Evolutionary conservation across 192 early-diverging fungal genomes (phyloP).

Genomic region (Obelidium mucronatum): DNA sequence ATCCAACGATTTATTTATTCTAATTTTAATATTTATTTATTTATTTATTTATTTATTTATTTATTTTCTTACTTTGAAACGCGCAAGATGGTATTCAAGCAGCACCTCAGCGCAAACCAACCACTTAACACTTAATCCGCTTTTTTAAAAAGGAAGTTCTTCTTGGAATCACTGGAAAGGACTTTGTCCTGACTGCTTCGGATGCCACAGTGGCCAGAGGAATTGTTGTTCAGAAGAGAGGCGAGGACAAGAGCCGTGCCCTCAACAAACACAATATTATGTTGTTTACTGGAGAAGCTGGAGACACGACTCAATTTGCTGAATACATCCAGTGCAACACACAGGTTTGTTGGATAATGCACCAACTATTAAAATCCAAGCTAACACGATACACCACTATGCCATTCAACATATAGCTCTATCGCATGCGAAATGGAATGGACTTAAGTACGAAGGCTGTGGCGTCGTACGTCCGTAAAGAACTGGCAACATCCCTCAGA

Average conservation of each 20-base stretch:
- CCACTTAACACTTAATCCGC: neutral
- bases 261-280: constrained; percentile 85
- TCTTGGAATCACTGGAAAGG: constrained; percentile 91
- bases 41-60: neutral
- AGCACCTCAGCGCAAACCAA: neutral
- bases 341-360: constrained; percentile 70
- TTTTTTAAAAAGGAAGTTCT: constrained; percentile 54
- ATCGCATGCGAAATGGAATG: constrained; percentile 67
- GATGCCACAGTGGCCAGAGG: constrained; percentile 79
- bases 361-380: neutral
- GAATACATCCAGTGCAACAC: constrained; percentile 96
- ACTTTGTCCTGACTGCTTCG: constrained; percentile 87
- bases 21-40: neutral
- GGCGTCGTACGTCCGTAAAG: constrained; percentile 83
- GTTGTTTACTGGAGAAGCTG: constrained; percentile 88
- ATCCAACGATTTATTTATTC: too few relatives aligned
- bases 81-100: neutral
- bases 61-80: neutral
- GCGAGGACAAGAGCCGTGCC: constrained; percentile 89
- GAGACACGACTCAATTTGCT: constrained; percentile 92
- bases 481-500: constrained; percentile 86
- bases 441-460: constrained; percentile 80
- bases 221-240: constrained; percentile 92
- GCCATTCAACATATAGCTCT: constrained; percentile 9
- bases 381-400: neutral